Evolutionary conservation across 2,329 filamentous ascomycete genomes (phyloP), one percentile per base, ranked within the genome.

Genomic region (Arthrobotrys iridis): DNA sequence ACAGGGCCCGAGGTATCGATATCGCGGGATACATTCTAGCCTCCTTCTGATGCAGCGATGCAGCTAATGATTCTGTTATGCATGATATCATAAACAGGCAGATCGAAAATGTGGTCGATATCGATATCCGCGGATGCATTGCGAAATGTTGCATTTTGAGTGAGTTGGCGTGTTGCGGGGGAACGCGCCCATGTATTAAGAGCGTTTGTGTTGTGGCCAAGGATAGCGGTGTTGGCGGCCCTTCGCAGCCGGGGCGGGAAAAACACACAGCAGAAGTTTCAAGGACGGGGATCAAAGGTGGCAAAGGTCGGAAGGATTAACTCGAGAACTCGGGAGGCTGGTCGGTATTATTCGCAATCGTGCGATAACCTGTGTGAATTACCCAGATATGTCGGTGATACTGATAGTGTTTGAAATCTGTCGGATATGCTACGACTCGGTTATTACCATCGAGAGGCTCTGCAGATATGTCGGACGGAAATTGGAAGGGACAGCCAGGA

Each of bases 131-230:
- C 35, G 30, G 18, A 20, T 48, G 62, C 33, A 41, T 24, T 59
- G 60, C 40, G 7, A 46, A 22, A 28, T 75, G 71, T 75, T 75
- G 71, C 71, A 75, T 75, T 75, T 66, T 63, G 52, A 22, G 43
- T n/a, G 52, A 15, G 43, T 41, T 40, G 41, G 62, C 57, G 70
- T 48, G 62, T 67, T 67, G 71, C 26, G 66, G 8, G 11, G 43
- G 45, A 60, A 74, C 70, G 62, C 62, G 60, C 30, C 58, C 68
- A 66, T 66, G 55, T 18, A 26, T 20, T 26, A 52, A 64, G 41
- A 48, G 55, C 50, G 50, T 41, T 62, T 67, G 71, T 75, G 71
- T 75, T 75, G 71, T 68, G 40, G 71, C 71, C 71, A 75, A 75
- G 71, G 63, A 35, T 24, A 22, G 10, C 15, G 57, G 33, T 41